These are phyloP conservation scores for Peniophora sp. DNA, from an alignment of 1,284 basidiomycete species.

Conservation along the genomic window DNA sequence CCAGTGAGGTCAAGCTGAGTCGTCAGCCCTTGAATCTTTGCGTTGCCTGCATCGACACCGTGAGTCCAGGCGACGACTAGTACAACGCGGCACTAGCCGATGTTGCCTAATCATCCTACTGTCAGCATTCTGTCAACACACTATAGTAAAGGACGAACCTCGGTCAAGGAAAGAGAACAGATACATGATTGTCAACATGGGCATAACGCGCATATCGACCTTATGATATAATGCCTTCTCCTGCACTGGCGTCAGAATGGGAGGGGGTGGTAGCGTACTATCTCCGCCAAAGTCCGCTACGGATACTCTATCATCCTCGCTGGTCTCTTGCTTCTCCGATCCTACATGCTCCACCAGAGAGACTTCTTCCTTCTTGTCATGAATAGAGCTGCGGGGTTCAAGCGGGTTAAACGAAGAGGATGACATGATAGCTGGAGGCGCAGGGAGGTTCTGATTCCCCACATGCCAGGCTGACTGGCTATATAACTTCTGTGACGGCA, in stretches of 20 bases:
- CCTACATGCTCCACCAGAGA: too few species aligned
- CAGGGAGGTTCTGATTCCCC: too few species aligned
- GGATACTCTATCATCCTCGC: constrained; percentile 1
- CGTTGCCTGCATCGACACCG: constrained; percentile 42
- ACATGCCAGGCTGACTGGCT: too few species aligned
- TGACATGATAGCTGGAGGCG: too few species aligned
- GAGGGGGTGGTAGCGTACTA: constrained; percentile 31
- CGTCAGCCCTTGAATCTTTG: constrained; percentile 51
- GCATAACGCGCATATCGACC: constrained; percentile 55
- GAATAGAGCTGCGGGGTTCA: too few species aligned
- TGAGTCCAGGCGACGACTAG: background rate
- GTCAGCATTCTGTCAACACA: background rate
- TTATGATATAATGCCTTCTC: constrained; percentile 56
- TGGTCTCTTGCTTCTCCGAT: too few species aligned
- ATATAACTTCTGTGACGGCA: too few species aligned
- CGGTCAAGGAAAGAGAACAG: constrained; percentile 58
- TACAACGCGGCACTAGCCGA: constrained; percentile 27
- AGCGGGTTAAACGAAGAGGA: too few species aligned
- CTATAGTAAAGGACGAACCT: constrained; percentile 26
- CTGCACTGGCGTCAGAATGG: constrained; percentile 37
- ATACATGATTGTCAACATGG: constrained; percentile 59
- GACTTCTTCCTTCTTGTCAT: too few species aligned
- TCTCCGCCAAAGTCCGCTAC: constrained; percentile 12
- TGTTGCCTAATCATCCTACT: constrained; percentile 37
- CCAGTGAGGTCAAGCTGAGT: constrained; percentile 47